A percentile compares a stretch with the other conserved stretches of the same genome.
Conservation (phyloP, 2,329 filamentous ascomycete species). For the Cercospora brassicicola region DNA sequence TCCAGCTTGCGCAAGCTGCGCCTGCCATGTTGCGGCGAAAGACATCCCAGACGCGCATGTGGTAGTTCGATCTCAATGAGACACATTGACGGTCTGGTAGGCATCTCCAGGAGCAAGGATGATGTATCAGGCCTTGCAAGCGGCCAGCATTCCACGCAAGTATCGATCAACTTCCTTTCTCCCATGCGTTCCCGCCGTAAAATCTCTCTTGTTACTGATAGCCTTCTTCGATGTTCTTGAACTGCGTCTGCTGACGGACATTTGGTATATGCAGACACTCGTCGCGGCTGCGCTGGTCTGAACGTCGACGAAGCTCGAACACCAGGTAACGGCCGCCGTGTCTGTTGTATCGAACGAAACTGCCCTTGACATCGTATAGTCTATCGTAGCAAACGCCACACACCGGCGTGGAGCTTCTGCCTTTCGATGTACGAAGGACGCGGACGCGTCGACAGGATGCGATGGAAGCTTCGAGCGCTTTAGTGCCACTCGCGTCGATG, state of each 20-base stretch:
- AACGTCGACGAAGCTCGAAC: neutral
- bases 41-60: too few relatives aligned
- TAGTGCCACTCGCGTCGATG: neutral
- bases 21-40: too few relatives aligned
- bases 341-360: neutral
- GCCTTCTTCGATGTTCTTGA: neutral
- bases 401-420: neutral
- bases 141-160: too few relatives aligned
- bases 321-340: neutral
- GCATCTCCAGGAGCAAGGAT: too few relatives aligned
- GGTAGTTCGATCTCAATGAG: too few relatives aligned
- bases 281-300: neutral
- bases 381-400: neutral
- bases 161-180: too few relatives aligned
- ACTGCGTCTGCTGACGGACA: neutral
- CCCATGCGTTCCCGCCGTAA: too few relatives aligned
- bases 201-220: neutral
- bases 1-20: too few relatives aligned
- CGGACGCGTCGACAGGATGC: neutral
- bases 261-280: neutral
- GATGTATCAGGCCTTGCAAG: too few relatives aligned
- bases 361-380: neutral
- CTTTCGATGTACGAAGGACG: neutral
- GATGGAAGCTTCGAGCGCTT: neutral
- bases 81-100: too few relatives aligned